Base-by-base conservation (phyloP, 139 green algal genomes). In the Tetradesmus lagerheimii region DNA sequence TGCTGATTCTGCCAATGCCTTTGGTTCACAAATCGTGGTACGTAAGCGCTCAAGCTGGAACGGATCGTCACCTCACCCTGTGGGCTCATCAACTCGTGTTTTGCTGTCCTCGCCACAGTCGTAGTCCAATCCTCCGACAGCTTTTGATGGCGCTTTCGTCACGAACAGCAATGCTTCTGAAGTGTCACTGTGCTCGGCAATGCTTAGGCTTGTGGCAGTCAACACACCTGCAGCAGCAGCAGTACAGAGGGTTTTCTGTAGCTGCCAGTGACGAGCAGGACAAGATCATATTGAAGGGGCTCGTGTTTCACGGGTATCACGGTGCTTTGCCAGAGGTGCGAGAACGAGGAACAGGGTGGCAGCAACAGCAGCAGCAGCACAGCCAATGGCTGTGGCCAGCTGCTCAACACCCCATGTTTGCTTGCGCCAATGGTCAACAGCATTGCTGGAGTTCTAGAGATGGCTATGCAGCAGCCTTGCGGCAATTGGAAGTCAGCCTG, bases 311-410 rank as follows among this genome's bases (percentile, higher is more conserved):
- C 29, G 86, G 75, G n/a, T 90, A 85, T n/a, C 89, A 92, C 37
- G 89, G 89, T 41, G 89, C 75, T 15, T 41, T 89, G n/a, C 83
- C 82, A 31, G 89, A 92, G 89, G 89, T 92, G 53, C 35, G 67
- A 35, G 31, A 16, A 20, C 9, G 20, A 6, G 12, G 41, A 38
- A 38, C 38, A 85, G 34, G 39, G 20, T 34, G 16, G 43, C 31
- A 45, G n/a, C 47, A 75, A 50, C 31, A 74, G 80, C 80, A 41
- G 43, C 15, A 27, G 39, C 27, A 78, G 67, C 1, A 14, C 11
- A 78, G n/a, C n/a, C n/a, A n/a, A n/a, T n/a, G 4, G n/a, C 31
- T 23, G 67, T 38, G 39, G 67, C 12, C 67, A 38, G 67, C 67
- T 27, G 67, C 67, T 41, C 35, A 34, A 53, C 23, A 18, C 76